phyloP scores from a whole-genome alignment of 805 yeast genomes.

The Saccharomycopsis synnaedendra region DNA sequence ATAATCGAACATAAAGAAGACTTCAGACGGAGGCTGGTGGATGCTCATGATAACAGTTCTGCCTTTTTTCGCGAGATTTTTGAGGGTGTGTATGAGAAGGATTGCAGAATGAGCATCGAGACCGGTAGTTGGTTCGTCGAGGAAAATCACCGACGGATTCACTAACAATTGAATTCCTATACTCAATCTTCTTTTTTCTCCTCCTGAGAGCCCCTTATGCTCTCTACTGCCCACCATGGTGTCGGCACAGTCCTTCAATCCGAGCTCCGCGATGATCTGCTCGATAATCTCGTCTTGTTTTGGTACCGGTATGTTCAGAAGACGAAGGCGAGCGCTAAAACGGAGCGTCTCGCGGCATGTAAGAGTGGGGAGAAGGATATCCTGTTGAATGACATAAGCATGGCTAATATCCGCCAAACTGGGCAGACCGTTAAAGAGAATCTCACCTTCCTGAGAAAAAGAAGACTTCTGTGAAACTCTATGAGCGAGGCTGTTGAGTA shows the following conservation, averaged over 20 bases:
- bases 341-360: conserved; percentile 61
- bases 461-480: conserved; percentile 22
- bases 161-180: conserved; percentile 69
- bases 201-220: conserved; percentile 61
- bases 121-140: conserved; percentile 88
- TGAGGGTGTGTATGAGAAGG: conserved; percentile 48
- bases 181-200: conserved; percentile 69
- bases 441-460: conserved; percentile 1
- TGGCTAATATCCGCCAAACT: conserved; percentile 21
- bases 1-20: conserved; percentile 54
- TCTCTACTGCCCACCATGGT: conserved; percentile 44
- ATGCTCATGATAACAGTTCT: conserved; percentile 66
- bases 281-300: conserved; percentile 42
- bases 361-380: conserved; percentile 56
- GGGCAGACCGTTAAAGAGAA: conserved; percentile 3
- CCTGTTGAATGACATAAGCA: conserved; percentile 72
- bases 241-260: conserved; percentile 51
- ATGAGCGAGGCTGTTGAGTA: conserved; percentile 55
- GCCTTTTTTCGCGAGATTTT: conserved; percentile 46
- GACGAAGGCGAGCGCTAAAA: conserved; percentile 61
- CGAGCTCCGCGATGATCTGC: conserved; percentile 51
- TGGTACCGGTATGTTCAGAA: conserved; percentile 34
- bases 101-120: conserved; percentile 70
- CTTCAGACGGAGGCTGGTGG: conserved; percentile 79
- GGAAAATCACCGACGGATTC: conserved; percentile 63